Percentiles rank a stretch among this genome's conserved stretches.
phyloP scores from a whole-genome alignment of 176 grass and related monocot species.

The Poa annua region DNA sequence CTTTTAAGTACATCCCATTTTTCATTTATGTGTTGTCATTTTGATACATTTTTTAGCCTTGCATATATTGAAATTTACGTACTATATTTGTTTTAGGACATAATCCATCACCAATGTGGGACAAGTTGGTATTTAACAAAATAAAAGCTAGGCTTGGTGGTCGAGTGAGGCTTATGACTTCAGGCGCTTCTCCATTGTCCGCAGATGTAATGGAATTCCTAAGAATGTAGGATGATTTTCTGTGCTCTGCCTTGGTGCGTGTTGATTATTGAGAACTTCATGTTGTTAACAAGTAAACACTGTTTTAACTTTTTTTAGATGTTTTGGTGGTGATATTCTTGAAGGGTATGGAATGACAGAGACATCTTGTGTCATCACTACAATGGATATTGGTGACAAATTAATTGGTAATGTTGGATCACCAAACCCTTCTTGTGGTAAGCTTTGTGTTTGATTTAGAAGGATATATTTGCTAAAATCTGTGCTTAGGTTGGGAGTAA shows the following conservation, averaged over 20 bases:
- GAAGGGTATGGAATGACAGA: conserved; percentile 99
- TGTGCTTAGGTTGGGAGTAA: conserved; percentile 11
- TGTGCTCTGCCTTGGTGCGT: conserved; percentile 12
- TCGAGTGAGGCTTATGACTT: conserved; percentile 79
- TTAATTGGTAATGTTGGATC: conserved; percentile 91
- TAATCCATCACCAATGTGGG: conserved; percentile 91
- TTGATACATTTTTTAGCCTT: background rate
- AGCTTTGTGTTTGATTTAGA: conserved; percentile 25
- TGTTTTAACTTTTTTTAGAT: conserved; percentile 52
- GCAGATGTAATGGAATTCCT: conserved; percentile 94
- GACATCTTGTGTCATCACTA: conserved; percentile 88
- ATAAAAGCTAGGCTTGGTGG: conserved; percentile 94
- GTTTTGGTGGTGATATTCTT: conserved; percentile 76
- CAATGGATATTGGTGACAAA: conserved; percentile 70
- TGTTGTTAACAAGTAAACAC: conserved; percentile 24
- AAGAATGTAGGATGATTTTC: conserved; percentile 71
- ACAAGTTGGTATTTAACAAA: conserved; percentile 98
- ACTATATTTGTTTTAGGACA: conserved; percentile 50
- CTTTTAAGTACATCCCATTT: background rate
- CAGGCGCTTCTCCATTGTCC: conserved; percentile 94
- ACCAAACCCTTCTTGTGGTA: conserved; percentile 88
- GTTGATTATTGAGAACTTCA: conserved; percentile 30
- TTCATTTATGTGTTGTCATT: background rate
- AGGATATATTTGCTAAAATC: conserved; percentile 16
- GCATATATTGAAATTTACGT: conserved; percentile 16